Base-by-base conservation (phyloP, 2,329 filamentous ascomycete genomes). In the Trichoderma sp. region DNA sequence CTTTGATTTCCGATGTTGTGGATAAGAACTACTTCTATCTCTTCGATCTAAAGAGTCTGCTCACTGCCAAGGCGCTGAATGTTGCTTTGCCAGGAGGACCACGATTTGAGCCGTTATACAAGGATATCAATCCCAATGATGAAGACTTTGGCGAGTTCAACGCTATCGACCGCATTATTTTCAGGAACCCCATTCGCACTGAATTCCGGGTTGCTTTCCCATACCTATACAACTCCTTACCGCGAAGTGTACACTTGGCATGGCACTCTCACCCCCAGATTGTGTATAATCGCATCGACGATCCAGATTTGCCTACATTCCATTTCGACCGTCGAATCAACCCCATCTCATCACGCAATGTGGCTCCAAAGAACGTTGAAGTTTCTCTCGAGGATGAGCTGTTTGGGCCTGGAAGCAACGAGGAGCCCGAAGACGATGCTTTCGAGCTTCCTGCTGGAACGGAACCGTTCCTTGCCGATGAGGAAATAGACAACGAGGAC, bases 121-220 rank as follows among this genome's bases (percentile, higher is more conserved):
- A 99, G 82, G 96, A 99, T 75, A 94, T 99, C 71, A 94, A 99
- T 79, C 96, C 96, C 2, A 99, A 99, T 75, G 95, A 98, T 74
- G 96, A 99, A 80, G 96, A 99, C 77, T 99, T 99, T 81, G 96
- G 96, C 81, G 96, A 99, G 81, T 99, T 99, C 86, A 99, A 99
- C 77, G 96, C 96, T 40, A 99, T 99, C 75, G 96, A 99, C 77
- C 93, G 96, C 74, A 99, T 99, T 81, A 99, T 99, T 74, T 99
- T 99, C 86, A 92, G 96, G 73, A 91, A 92, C 58, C 94, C 95
- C 0, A 96, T 98, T 73, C 90, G 95, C 74, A 99, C 95, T 10
- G 96, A 99, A 81, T 97, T 96, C 76, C 90, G 95, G 57, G 96
- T 99, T 55, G 94, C 94, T 0, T 98, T 93, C 78, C 96, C 96